Evolutionary conservation across 345 rosid species (phyloP).

Genomic region (Eucalyptus albens): DNA sequence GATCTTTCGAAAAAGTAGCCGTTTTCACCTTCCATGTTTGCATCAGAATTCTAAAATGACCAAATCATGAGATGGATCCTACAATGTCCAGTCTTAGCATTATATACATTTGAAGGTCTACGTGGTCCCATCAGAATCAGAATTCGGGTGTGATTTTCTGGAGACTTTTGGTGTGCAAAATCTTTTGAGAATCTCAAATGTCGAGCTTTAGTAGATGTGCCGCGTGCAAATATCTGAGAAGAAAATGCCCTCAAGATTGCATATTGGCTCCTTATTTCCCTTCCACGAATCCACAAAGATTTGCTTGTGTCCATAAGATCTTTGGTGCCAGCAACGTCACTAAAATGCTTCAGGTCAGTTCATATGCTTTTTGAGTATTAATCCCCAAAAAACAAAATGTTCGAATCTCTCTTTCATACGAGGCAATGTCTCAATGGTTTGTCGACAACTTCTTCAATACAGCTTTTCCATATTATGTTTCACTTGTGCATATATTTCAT

Average conservation of each 20-base stretch:
- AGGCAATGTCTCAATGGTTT: neutral
- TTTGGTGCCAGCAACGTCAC: slow-evolving; percentile 20
- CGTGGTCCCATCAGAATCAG: neutral
- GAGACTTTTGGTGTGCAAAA: neutral
- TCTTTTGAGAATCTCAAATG: neutral
- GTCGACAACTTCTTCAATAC: neutral
- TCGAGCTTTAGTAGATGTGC: slow-evolving; percentile 4
- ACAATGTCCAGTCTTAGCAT: neutral
- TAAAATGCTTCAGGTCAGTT: slow-evolving; percentile 7
- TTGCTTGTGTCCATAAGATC: slow-evolving; percentile 1
- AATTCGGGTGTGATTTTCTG: neutral
- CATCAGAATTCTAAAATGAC: neutral
- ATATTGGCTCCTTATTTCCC: slow-evolving; percentile 16
- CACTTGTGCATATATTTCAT: neutral
- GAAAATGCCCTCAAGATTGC: slow-evolving; percentile 11
- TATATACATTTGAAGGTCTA: neutral
- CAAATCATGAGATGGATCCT: neutral
- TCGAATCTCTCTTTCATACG: neutral
- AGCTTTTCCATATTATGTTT: neutral
- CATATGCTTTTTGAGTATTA: neutral
- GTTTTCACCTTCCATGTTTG: neutral
- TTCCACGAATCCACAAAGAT: slow-evolving; percentile 5
- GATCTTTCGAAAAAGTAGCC: neutral
- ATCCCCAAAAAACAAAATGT: neutral
- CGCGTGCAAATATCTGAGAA: slow-evolving; percentile 13